Evolutionary conservation across 768 basidiomycete species (phyloP), one percentile per base, ranked within the genome.

Genomic region (Russula abietina): DNA sequence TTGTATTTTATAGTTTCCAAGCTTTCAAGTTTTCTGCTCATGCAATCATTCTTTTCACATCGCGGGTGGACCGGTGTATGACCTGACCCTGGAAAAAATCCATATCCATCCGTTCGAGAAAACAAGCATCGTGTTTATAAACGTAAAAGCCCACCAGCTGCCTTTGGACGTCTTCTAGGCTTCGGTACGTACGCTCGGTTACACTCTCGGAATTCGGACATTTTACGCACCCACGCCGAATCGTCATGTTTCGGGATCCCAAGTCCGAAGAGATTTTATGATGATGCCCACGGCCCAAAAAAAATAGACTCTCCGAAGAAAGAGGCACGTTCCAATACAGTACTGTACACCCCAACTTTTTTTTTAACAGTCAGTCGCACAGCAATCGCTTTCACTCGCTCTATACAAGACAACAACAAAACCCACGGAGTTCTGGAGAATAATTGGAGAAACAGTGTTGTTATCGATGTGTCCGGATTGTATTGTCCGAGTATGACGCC

Each of bases 91-190:
- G 7, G 38, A 38, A 38, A 38, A n/a, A n/a, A n/a, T n/a, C n/a
- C n/a, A n/a, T n/a, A n/a, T 38, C 39, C 32, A 17, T 33, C 38
- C 28, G 11, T 63, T 59, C 46, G 57, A 63, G 62, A 63, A 59
- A 57, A 45, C 19, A 12, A 57, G n/a, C 24, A 45, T 57, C 55
- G 32, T 62, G 56, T 57, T 52, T 28, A 48, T 30, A 28, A 64
- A 59, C 62, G 62, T 59, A n/a, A 45, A 45, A 3, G n/a, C n/a
- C 46, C 59, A 50, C 57, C 10, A 10, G 14, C 24, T 46, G 38
- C n/a, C n/a, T n/a, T n/a, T n/a, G n/a, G n/a, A n/a, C n/a, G n/a
- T n/a, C n/a, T n/a, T 59, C 62, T 59, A 49, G 62, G 57, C 62
- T 52, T 45, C 43, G 43, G 17, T 33, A 43, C 17, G n/a, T n/a